Base-by-base conservation (phyloP, 768 basidiomycete genomes). In the Rhizopogon vulgaris region DNA sequence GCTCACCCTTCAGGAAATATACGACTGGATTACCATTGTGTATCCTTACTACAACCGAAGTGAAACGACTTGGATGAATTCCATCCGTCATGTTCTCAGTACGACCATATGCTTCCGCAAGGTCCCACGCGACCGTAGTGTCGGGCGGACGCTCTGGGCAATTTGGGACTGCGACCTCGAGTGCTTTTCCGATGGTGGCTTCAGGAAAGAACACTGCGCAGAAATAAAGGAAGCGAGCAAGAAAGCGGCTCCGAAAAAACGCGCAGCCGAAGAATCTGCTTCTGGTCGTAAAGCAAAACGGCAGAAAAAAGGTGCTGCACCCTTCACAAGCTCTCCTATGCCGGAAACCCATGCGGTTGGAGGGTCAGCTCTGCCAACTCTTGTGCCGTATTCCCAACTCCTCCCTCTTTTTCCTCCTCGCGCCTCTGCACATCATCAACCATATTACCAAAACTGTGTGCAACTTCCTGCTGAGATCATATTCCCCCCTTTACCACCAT, bases 41-140 rank as follows among this genome's bases (percentile, higher is more conserved):
- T 94, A 93, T 69, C 94, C 96, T 6, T 84, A 85, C 64, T 99
- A 91, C 72, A 91, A 92, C 69, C 86, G 89, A 52, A 87, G 87
- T 18, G 94, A 97, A 61, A 81, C 87, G 3, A 95, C 93, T 6
- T 98, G 95, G 95, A 94, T 94, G 83, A 96, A 96, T 69, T 94
- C 92, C 51, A 92, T 98, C 54, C 82, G 95, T n/a, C 94, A 98
- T 69, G 94, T 94, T 43, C 78, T 98, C 24, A 93, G 90, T 57
- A 91, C 94, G 3, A 95, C 94, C 40, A 82, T 87, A 36, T 87
- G 87, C 60, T 97, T 96, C 68, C 82, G 91, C 56, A 96, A 95
- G 60, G 82, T 87, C 0, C 80, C 83, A 3, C 75, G 93, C 18
- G 85, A 90, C 53, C 80, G 86, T 11, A 77, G 82, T 24, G 78